Conservation (phyloP, 345 rosid genomes). For the Brassica juncea region DNA sequence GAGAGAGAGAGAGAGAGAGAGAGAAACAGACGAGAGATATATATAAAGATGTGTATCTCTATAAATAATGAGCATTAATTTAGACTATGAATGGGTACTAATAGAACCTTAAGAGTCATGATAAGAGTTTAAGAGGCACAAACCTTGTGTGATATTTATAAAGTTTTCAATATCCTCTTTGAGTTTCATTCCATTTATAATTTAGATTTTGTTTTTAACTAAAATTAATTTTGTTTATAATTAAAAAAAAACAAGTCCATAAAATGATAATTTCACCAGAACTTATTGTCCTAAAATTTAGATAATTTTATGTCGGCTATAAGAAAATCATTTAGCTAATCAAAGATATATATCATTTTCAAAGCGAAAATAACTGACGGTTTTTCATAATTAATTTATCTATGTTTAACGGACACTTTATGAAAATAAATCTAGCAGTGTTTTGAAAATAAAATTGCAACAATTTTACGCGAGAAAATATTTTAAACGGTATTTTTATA, state of each 20-base stretch:
- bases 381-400: not conserved
- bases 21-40: not conserved
- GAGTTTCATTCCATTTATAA: conserved; percentile 33
- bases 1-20: not conserved
- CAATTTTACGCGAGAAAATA: not conserved
- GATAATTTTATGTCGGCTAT: not conserved
- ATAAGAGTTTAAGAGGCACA: conserved; percentile 14
- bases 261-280: not conserved
- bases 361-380: not conserved
- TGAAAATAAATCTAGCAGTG: not conserved
- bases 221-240: not conserved
- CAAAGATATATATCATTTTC: not conserved
- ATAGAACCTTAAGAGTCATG: not conserved
- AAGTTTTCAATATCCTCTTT: conserved; percentile 6
- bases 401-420: not conserved
- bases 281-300: not conserved
- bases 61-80: conserved; percentile 12
- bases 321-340: not conserved
- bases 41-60: not conserved
- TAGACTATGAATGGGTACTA: conserved; percentile 13
- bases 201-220: conserved; percentile 3
- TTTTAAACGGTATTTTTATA: not conserved
- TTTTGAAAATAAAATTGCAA: not conserved
- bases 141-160: not conserved
- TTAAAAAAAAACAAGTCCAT: not conserved